Base-by-base conservation (phyloP, 1,139 yeast genomes). In the Candida neerlandica region DNA sequence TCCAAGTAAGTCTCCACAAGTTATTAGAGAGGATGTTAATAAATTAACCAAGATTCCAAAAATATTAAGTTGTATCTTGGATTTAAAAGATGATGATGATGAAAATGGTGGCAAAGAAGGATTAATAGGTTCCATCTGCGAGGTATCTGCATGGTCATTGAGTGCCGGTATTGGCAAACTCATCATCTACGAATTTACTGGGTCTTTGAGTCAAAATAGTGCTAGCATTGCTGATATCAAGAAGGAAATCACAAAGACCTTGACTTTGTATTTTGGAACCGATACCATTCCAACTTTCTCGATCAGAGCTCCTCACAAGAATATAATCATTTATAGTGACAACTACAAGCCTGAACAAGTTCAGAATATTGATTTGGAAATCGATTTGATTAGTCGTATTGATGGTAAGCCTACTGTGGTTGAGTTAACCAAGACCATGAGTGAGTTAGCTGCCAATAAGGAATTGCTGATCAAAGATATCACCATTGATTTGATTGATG, bases 331-430 rank as follows among this genome's bases (percentile, higher is more conserved):
- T 48, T 75, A 78, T 54, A 79, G 80, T 39, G 55, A 51, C 26
- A 73, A 69, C 19, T 46, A 50, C 12, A 50, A 51, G 12, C 21
- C 27, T 21, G 27, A 32, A 2, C 38, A 15, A 1, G 44, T 12
- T 4, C 19, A 35, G 46, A 54, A 67, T 37, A 72, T 77, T 29
- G 85, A 84, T 50, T 77, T 94, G 50, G 82, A 79, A 47, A 78
- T 94, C 53, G 77, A 82, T 39, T 70, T 95, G 49, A 70, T 92
- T 38, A 84, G 95, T 19, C 75, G 80, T 43, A 81, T 84, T 43
- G 98, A 95, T 64, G 99, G 99, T 5, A 85, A 96, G 55, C 87
- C 91, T 49, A 86, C 97, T 16, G 82, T 94, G 53, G 94, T 91
- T 33, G 96, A 90, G 58, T 76, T 95, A 52, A 87, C 99, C 19